phyloP scores from a whole-genome alignment of 2,329 filamentous ascomycete genomes.

The Colletotrichum spinosum region DNA sequence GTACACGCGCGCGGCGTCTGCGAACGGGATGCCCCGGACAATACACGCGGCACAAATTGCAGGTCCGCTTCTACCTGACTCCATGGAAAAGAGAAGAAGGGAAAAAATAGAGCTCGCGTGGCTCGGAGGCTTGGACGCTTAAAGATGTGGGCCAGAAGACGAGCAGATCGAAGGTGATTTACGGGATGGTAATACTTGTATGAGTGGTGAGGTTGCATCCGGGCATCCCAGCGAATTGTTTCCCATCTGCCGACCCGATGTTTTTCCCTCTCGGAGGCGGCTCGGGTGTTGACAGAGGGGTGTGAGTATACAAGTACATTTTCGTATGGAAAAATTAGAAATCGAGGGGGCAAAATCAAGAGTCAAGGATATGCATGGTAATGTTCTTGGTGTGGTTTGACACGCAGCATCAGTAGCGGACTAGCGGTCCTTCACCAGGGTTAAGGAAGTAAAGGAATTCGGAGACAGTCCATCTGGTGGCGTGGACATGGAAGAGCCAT shows the following conservation, averaged over 20 bases:
- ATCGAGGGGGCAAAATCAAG: too few relatives aligned
- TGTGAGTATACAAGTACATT: neutral
- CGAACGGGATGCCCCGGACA: too few relatives aligned
- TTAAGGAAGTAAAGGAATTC: neutral
- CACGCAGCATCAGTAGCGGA: neutral
- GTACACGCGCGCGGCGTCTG: too few relatives aligned
- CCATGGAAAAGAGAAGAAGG: neutral
- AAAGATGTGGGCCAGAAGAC: too few relatives aligned
- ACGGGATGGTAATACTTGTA: too few relatives aligned
- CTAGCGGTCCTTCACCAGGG: neutral
- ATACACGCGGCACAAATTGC: too few relatives aligned
- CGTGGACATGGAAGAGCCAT: conserved; percentile 2
- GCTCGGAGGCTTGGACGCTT: neutral
- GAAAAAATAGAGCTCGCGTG: conserved; percentile 12
- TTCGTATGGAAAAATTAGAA: too few relatives aligned
- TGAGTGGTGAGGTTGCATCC: too few relatives aligned
- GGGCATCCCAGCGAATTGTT: too few relatives aligned
- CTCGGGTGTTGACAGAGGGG: neutral
- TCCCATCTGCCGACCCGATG: conserved; percentile 16
- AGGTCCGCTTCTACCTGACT: too few relatives aligned
- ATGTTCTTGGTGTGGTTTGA: neutral
- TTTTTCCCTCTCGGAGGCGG: conserved; percentile 6
- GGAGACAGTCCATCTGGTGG: neutral
- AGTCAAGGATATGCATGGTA: too few relatives aligned
- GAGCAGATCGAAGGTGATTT: too few relatives aligned